Evolutionary conservation across 2,329 filamentous ascomycete species (phyloP), one percentile per base, ranked within the genome.

Genomic region (Magnaporthales sp.): DNA sequence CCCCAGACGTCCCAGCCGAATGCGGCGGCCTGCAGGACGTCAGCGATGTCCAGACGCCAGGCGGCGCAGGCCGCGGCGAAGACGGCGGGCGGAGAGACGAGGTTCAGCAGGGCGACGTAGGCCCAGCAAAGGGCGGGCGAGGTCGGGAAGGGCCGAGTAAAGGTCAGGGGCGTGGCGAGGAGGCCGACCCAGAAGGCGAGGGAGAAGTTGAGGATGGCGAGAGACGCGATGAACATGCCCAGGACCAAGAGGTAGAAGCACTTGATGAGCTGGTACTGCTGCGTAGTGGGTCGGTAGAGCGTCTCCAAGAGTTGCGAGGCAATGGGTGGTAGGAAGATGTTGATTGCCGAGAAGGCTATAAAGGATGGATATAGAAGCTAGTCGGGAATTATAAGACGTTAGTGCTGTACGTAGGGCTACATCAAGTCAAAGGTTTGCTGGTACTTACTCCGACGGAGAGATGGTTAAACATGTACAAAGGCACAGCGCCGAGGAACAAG

Each of bases 151-250:
- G 86, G 82, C 8, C 77, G 82, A 22, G 89, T 81, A 75, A 97
- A 97, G n/a, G 88, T 89, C 15, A 98, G 81, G 0, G 94, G 94
- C 3, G 86, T 81, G 60, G 91, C 88, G 62, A 94, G 80, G 2
- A 98, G 80, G 51, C 95, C 95, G 64, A 97, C 82, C 51, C 97
- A 81, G 74, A 98, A 89, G 63, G 92, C 89, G 15, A 97, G 88
- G 3, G 91, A 93, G 82, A 99, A 99, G 79, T 99, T 99, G 65
- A 99, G 86, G 0, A 94, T 99, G 2, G 95, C 94, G 13, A 99
- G 89, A 0, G 93, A 90, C 13, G 93, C 93, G 70, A 99, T 87
- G 72, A 92, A 93, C 81, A 97, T 91, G 72, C 95, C 95, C 0
- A 98, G 86, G 10, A 96, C 83, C 13, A 99, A 87, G n/a, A 98